A percentile compares a stretch with the other conserved stretches of the same genome.
phyloP scores from a whole-genome alignment of 2,329 filamentous ascomycete genomes.

The Colletotrichum gigasporum region DNA sequence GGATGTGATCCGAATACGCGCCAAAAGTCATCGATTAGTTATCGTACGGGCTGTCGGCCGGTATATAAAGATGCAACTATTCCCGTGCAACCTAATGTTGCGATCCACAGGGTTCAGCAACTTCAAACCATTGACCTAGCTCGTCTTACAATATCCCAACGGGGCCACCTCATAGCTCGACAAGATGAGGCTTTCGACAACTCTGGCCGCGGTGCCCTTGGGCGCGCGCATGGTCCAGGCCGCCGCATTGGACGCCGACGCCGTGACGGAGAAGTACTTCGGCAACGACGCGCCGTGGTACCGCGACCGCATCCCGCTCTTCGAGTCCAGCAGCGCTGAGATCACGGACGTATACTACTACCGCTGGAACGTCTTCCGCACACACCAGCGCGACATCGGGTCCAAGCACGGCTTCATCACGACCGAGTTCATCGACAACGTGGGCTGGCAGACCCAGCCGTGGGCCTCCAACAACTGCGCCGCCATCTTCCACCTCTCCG shows the following conservation, averaged over 20 bases:
- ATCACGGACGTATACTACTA: slow-evolving; percentile 58
- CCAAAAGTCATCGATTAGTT: not conserved
- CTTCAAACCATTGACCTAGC: not conserved
- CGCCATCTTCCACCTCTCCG: slow-evolving; percentile 48
- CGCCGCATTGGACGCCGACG: not conserved
- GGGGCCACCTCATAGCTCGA: not conserved
- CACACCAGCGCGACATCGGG: slow-evolving; percentile 50
- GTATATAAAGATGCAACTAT: not conserved
- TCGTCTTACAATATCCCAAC: not conserved
- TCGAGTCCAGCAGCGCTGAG: slow-evolving; percentile 27
- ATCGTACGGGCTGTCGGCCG: too few species aligned
- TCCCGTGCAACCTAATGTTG: rapidly evolving
- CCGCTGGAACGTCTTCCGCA: slow-evolving; percentile 50
- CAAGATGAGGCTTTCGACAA: slow-evolving; percentile 9
- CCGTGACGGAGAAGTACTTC: slow-evolving; percentile 9
- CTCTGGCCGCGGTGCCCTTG: not conserved
- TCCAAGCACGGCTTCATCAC: slow-evolving; percentile 51
- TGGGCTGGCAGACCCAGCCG: slow-evolving; percentile 30
- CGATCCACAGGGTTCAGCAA: not conserved
- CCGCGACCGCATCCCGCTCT: slow-evolving; percentile 5
- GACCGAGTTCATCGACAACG: slow-evolving; percentile 54
- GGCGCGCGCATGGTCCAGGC: not conserved
- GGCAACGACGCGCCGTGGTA: slow-evolving; percentile 22
- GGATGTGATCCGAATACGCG: not conserved
- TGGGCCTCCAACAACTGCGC: slow-evolving; percentile 35